phyloP scores from a whole-genome alignment of 2,329 filamentous ascomycete species.

The Nemania bipapillata region DNA sequence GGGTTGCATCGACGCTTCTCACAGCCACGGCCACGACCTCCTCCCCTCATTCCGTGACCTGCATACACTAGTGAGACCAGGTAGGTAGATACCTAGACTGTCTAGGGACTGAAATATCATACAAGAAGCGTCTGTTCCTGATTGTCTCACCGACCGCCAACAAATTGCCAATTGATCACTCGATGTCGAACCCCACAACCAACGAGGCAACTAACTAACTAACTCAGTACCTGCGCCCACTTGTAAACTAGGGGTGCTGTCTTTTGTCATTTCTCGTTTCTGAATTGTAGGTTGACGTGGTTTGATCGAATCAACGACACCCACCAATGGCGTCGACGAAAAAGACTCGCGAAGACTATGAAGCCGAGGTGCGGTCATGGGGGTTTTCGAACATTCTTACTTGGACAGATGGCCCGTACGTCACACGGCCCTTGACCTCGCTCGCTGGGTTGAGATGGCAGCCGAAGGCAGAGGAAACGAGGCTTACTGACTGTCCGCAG shows the following conservation, averaged over 20 bases:
- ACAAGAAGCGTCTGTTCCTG: conserved; percentile 17
- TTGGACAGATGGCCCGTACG: conserved; percentile 76
- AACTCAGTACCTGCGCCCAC: conserved; percentile 30
- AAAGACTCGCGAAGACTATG: conserved; percentile 61
- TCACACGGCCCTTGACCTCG: conserved; percentile 38
- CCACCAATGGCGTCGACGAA: conserved; percentile 36
- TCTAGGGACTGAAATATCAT: neutral
- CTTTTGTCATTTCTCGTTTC: neutral
- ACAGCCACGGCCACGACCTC: too few relatives aligned
- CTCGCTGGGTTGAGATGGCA: conserved; percentile 7
- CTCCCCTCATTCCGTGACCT: conserved; percentile 8
- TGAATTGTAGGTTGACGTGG: conserved; percentile 2
- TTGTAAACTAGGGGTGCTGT: neutral
- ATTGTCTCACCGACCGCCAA: conserved; percentile 24
- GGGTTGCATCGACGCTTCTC: conserved; percentile 23
- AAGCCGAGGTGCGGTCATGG: conserved; percentile 73
- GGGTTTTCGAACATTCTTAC: conserved; percentile 76
- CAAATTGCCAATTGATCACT: neutral
- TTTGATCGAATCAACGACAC: neutral
- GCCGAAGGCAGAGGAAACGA: conserved; percentile 20
- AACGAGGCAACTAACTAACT: conserved; percentile 16
- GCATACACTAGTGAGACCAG: neutral
- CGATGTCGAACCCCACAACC: conserved; percentile 17
- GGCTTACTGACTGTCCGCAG: conserved; percentile 55
- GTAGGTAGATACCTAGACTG: too few relatives aligned